Evolutionary conservation across 257 asterid genomes (phyloP).

Genomic region (Solanum rostratum): DNA sequence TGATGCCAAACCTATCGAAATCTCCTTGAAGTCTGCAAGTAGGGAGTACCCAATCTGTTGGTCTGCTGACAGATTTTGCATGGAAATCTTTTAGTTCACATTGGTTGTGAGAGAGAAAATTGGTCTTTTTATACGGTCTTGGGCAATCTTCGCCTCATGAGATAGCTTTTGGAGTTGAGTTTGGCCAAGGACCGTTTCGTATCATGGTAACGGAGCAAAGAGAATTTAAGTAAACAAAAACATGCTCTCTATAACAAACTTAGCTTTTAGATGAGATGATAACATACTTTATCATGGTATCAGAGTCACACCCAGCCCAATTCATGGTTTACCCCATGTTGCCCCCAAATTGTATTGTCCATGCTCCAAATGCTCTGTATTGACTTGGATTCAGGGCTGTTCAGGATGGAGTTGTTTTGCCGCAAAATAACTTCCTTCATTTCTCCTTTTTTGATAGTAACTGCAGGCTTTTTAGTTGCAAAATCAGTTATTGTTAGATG

Average conservation of each 20-base stretch:
- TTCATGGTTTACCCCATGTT: background rate
- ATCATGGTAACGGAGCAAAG: background rate
- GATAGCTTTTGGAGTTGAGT: background rate
- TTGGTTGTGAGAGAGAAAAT: background rate
- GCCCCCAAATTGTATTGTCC: background rate
- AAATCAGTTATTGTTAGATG: background rate
- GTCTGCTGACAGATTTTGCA: background rate
- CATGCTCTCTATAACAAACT: background rate
- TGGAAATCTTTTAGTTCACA: background rate
- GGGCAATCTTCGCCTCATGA: background rate
- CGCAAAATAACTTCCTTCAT: background rate
- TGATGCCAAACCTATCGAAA: background rate
- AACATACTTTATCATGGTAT: background rate
- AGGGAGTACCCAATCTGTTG: background rate
- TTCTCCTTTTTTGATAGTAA: background rate
- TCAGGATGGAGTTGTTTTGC: background rate
- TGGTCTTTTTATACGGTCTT: background rate
- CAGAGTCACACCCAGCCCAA: background rate
- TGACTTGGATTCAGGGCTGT: background rate
- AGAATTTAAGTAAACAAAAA: background rate
- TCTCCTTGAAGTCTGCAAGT: background rate
- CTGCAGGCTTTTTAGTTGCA: background rate
- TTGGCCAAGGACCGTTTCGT: background rate
- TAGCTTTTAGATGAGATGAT: background rate
- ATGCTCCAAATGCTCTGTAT: background rate